Evolutionary conservation across 305 asterid genomes (phyloP), one percentile per base, ranked within the genome.

Genomic region (Fraxinus sp.): DNA sequence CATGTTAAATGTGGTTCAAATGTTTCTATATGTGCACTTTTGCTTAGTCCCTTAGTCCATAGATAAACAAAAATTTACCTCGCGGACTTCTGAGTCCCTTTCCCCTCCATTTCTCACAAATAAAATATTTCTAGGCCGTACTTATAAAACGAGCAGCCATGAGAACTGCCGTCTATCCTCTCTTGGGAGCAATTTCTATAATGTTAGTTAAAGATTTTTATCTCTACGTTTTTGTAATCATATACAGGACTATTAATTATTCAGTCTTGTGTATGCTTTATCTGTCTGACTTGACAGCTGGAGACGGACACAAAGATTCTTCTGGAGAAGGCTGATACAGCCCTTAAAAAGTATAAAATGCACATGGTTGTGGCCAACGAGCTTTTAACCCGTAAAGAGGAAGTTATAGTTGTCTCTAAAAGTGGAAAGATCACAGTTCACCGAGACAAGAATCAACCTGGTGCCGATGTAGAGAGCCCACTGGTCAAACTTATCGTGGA

Each of bases 361-460:
- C 93, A 94, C 82, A 87, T 94, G 97, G 98, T 94, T 35, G 90
- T 96, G 7, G 98, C 98, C 16, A 94, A 96, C 57, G 98, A 96
- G 91, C 98, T 96, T 78, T 85, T 88, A 72, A 94, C 97, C n/a
- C 97, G 98, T 18, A 93, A 94, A 85, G 98, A 96, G 82, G 98
- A 94, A 88, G 98, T 96, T 81, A 82, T 86, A 9, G 97, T 94
- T 10, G 97, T 96, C 78, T 74, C 94, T 3, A 85, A 81, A 82
- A 82, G 81, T 76, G 97, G 90, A 82, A 88, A 91, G 74, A 84
- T 86, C 37, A 86, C 84, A 4, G 98, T 96, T 59, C 88, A 74
- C 33, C 86, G 98, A 36, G 97, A 93, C 89, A 85, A 84, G 89
- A 82, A 88, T 73, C 88, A 74, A 80, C 78, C 82, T 10, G 89